phyloP scores from a whole-genome alignment of 305 asterid species.

The Rubia peregrina region DNA sequence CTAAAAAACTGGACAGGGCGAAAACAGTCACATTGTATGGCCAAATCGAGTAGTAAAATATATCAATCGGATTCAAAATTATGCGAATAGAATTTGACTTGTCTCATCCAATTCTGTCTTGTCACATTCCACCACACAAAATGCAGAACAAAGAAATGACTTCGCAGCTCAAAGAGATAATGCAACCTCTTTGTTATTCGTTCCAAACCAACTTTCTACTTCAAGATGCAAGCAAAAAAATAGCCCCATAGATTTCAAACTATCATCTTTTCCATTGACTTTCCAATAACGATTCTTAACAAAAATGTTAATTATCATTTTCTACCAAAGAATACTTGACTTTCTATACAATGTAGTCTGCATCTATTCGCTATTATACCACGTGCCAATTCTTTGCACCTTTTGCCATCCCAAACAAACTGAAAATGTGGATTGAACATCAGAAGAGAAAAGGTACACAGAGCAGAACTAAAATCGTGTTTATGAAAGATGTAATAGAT shows the following conservation, averaged over 20 bases:
- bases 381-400: background rate
- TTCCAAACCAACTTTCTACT: background rate
- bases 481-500: too few relatives aligned
- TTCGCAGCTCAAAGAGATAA: too few relatives aligned
- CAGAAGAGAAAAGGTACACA: background rate
- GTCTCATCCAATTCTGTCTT: too few relatives aligned
- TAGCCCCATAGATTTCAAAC: constrained; percentile 8
- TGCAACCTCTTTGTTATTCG: background rate
- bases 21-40: too few relatives aligned
- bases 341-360: background rate
- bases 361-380: background rate
- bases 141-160: constrained; percentile 1
- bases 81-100: too few relatives aligned
- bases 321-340: background rate
- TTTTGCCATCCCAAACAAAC: background rate
- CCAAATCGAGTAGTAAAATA: too few relatives aligned
- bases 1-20: too few relatives aligned
- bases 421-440: background rate
- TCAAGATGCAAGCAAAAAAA: background rate
- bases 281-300: background rate
- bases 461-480: background rate
- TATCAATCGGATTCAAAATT: too few relatives aligned
- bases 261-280: background rate
- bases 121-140: too few relatives aligned
- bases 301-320: background rate